These are phyloP conservation scores for Zygoascus ofunaensis DNA, from an alignment of 805 yeast species.

Conservation along the genomic window DNA sequence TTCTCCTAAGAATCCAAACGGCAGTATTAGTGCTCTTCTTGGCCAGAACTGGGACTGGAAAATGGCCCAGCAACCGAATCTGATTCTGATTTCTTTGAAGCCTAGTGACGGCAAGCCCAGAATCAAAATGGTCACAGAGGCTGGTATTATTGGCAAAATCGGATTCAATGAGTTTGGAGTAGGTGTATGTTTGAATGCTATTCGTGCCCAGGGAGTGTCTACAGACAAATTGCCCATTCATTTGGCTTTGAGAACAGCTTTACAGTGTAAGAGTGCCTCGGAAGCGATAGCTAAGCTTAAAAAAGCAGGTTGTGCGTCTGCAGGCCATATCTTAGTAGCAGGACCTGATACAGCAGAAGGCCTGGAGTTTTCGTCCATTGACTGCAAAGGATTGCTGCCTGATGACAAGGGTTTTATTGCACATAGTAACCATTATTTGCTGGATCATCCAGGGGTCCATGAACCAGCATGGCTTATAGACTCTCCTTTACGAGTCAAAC, in stretches of 20 bases:
- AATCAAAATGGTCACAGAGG: conserved; percentile 28
- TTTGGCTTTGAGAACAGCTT: conserved; percentile 28
- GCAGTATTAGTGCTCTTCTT: conserved; percentile 16
- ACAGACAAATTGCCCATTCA: conserved; percentile 31
- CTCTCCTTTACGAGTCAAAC: conserved; percentile 10
- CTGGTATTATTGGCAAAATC: conserved; percentile 31
- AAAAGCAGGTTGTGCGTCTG: conserved; percentile 12
- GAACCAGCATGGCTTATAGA: conserved; percentile 9
- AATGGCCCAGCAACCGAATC: conserved; percentile 20
- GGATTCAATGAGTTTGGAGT: conserved; percentile 30
- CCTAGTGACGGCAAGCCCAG: conserved; percentile 19
- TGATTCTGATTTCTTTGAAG: conserved; percentile 24
- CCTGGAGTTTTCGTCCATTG: conserved; percentile 15
- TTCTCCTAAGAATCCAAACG: conserved; percentile 13
- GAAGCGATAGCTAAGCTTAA: conserved; percentile 18
- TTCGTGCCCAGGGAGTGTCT: conserved; percentile 26
- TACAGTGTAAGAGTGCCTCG: conserved; percentile 22
- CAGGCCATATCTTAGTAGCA: conserved; percentile 16
- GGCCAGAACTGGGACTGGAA: conserved; percentile 40
- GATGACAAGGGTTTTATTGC: conserved; percentile 9
- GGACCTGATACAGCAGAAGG: conserved; percentile 11
- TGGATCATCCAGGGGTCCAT: conserved; percentile 11
- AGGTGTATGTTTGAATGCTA: conserved; percentile 29
- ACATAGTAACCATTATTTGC: conserved; percentile 16
- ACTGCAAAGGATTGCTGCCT: conserved; percentile 5